These are phyloP conservation scores for Choanephora cucurbitarum DNA, from an alignment of 371 early-diverging fungal species.

Conservation along the genomic window DNA sequence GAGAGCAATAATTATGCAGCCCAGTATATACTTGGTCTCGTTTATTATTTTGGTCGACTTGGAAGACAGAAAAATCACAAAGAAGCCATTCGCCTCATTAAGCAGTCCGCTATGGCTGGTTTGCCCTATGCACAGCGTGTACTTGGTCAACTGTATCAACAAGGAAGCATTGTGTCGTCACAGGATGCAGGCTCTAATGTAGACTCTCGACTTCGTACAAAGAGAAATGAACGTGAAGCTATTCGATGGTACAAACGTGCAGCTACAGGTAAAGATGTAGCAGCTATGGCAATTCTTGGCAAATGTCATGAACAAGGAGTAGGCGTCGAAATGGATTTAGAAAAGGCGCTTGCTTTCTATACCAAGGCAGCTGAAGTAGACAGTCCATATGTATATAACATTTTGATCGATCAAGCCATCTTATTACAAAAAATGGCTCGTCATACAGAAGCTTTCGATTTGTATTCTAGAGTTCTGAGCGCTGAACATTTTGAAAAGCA, in stretches of 20 bases:
- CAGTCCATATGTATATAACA: constrained; percentile 40
- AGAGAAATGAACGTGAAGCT: constrained; percentile 51
- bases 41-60: constrained; percentile 38
- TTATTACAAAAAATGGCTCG: constrained; percentile 39
- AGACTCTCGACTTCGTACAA: constrained; percentile 25
- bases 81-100: constrained; percentile 40
- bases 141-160: constrained; percentile 47
- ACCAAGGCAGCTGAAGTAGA: constrained; percentile 57
- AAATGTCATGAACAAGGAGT: constrained; percentile 74
- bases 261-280: constrained; percentile 62
- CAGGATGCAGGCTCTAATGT: constrained; percentile 19
- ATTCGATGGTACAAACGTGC: constrained; percentile 66
- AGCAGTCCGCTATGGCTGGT: constrained; percentile 39
- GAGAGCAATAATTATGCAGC: constrained; percentile 36
- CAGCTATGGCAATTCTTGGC: constrained; percentile 73
- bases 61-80: constrained; percentile 32
- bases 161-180: constrained; percentile 12
- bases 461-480: constrained; percentile 6
- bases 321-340: constrained; percentile 57
- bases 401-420: constrained; percentile 46
- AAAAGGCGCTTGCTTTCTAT: constrained; percentile 68
- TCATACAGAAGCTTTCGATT: constrained; percentile 34
- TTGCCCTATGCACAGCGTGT: constrained; percentile 48
- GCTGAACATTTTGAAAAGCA: constrained; percentile 15
- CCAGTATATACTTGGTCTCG: constrained; percentile 45